Evolutionary conservation across 208 protist species (phyloP), one percentile per base, ranked within the genome.

Genomic region (Crithidia brevicula): DNA sequence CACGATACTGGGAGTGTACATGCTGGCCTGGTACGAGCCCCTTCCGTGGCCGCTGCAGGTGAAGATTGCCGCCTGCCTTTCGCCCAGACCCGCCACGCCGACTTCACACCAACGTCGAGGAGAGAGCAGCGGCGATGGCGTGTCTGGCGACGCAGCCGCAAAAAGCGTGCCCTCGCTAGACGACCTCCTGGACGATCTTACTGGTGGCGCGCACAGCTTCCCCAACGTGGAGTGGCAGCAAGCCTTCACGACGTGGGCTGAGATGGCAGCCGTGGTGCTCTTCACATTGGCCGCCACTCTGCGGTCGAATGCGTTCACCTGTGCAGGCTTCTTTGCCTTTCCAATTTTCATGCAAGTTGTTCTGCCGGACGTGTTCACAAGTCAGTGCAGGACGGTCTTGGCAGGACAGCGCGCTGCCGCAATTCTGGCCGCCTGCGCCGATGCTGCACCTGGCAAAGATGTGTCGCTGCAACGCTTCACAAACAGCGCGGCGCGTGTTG

Each of bases 261-360:
- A 83, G 59, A 28, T 77, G 36, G 49, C 57, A 1, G 81, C 89
- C 9, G 69, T 88, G 54, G 4, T 80, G 6, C 72, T 74, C 67
- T 92, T 95, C 66, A 66, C 62, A 13, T 9, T 84, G 3, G 82
- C 86, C 9, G 75, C 74, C 25, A 79, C 66, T 25, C 65, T 77
- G 13, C 86, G 89, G 25, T 92, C 89, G 4, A 95, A 95, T 63
- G 89, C 65, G 0, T 78, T 86, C 28, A 57, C 88, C 25, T 84
- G 51, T 28, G 73, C 67, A 5, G 86, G 86, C 34, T 95, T 88
- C 63, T 18, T 92, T 1, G 43, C 82, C n/a, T 91, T 92, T 46
- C 88, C 85, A 16, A 38, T 79, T 20, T 71, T 86, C 33, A n/a
- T 91, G 56, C 83, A 86, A 25, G 3, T 83, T 15, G 28, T 46